Evolutionary conservation across 2,329 filamentous ascomycete genomes (phyloP).

Genomic region (Aspergillus versicolor): DNA sequence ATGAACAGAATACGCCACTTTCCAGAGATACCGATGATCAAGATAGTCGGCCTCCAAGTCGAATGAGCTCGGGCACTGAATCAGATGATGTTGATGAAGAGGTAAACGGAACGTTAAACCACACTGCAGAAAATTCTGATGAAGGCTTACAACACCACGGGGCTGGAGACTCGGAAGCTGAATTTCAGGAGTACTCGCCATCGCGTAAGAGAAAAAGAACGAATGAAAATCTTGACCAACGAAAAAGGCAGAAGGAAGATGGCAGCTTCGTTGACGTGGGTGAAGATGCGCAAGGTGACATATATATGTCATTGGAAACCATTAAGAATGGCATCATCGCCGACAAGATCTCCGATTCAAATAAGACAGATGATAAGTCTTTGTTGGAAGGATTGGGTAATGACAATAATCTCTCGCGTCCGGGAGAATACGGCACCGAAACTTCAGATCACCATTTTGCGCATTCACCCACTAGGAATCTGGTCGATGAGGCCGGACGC

Average conservation of each 20-base stretch:
- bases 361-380: background rate
- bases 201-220: conserved; percentile 75
- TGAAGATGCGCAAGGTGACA: conserved; percentile 36
- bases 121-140: conserved; percentile 15
- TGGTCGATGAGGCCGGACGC: conserved; percentile 29
- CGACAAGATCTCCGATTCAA: background rate
- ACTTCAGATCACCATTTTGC: conserved; percentile 15
- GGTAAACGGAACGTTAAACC: conserved; percentile 25
- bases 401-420: conserved; percentile 60
- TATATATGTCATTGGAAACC: background rate
- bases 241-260: conserved; percentile 81
- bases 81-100: conserved; percentile 49
- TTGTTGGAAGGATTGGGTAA: background rate
- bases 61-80: conserved; percentile 55
- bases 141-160: conserved; percentile 12
- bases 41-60: conserved; percentile 78
- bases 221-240: conserved; percentile 64
- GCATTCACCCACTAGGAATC: conserved; percentile 9
- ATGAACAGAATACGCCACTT: conserved; percentile 68
- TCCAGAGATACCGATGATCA: conserved; percentile 79
- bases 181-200: conserved; percentile 31
- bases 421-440: conserved; percentile 18
- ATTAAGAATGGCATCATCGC: background rate
- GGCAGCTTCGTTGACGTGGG: conserved; percentile 73
- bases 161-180: conserved; percentile 17